Conservation (phyloP, 78 protist genomes). For the Dictyostelium intermedium region DNA sequence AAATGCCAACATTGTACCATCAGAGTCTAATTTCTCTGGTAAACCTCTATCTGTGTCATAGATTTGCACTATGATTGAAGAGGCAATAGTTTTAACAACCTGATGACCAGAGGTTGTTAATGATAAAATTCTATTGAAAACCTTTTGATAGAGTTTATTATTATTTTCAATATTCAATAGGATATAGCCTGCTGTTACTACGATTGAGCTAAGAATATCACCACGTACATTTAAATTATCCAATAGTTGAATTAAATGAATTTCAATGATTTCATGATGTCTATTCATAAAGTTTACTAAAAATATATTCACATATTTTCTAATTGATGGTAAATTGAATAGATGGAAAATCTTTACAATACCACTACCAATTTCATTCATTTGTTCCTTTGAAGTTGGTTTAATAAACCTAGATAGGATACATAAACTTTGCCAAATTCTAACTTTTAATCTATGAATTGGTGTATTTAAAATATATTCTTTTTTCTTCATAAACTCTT, state of each 20-base stretch:
- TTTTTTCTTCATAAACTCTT: conserved; percentile 7
- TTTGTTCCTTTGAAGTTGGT: not conserved
- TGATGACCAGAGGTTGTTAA: conserved; percentile 25
- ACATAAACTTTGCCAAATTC: conserved; percentile 68
- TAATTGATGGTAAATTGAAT: conserved; percentile 56
- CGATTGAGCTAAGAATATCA: conserved; percentile 42
- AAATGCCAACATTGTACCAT: not conserved
- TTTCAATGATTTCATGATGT: not conserved
- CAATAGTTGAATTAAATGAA: conserved; percentile 22
- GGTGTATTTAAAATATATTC: conserved; percentile 51
- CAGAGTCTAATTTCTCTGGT: not conserved
- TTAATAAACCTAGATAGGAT: not conserved
- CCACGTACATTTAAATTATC: conserved; percentile 56
- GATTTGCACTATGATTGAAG: not conserved
- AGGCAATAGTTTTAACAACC: conserved; percentile 31
- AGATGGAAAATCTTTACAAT: not conserved
- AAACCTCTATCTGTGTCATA: not conserved
- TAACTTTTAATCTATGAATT: conserved; percentile 49
- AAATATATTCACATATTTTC: conserved; percentile 65
- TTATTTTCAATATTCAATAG: not conserved
- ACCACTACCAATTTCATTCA: not conserved
- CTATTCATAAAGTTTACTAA: conserved; percentile 12
- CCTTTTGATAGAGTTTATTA: not conserved
- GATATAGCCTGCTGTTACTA: conserved; percentile 28
- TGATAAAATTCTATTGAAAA: conserved; percentile 37